A percentile compares a stretch with the other conserved stretches of the same genome.
These are phyloP conservation scores for Escallonia rubra DNA, from an alignment of 129 eudicot species.

Conservation along the genomic window DNA sequence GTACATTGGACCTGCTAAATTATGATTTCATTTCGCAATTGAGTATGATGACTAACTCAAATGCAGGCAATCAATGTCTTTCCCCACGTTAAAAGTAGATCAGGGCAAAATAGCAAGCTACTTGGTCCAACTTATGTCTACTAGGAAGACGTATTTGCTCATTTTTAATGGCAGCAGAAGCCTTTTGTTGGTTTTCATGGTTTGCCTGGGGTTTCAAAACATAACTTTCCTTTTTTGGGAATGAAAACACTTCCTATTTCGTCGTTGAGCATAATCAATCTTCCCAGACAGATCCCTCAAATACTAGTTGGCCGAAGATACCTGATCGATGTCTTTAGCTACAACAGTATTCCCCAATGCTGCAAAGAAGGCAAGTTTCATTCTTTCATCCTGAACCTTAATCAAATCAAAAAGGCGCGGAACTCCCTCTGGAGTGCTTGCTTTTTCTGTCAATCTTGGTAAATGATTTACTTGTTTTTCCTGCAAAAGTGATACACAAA, in stretches of 20 bases:
- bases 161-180: background rate
- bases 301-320: conserved; percentile 1
- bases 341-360: conserved; percentile 84
- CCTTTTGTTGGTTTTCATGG: background rate
- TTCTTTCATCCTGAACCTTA: conserved; percentile 76
- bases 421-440: conserved; percentile 73
- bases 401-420: conserved; percentile 84
- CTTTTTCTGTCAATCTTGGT: conserved; percentile 56
- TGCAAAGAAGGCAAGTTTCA: conserved; percentile 84
- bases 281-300: no score
- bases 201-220: no score
- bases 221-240: no score
- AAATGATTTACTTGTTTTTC: conserved; percentile 64
- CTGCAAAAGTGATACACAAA: conserved; percentile 30
- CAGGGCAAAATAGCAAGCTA: background rate
- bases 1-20: no score
- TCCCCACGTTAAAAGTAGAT: background rate
- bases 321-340: conserved; percentile 91
- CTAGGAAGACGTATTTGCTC: background rate
- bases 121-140: background rate
- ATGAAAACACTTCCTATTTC: no score
- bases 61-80: background rate
- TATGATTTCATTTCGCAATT: no score
- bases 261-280: no score
- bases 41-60: background rate